These are phyloP conservation scores for Bifiguratus adelaidae DNA, from an alignment of 192 early-diverging fungal species.

Conservation along the genomic window DNA sequence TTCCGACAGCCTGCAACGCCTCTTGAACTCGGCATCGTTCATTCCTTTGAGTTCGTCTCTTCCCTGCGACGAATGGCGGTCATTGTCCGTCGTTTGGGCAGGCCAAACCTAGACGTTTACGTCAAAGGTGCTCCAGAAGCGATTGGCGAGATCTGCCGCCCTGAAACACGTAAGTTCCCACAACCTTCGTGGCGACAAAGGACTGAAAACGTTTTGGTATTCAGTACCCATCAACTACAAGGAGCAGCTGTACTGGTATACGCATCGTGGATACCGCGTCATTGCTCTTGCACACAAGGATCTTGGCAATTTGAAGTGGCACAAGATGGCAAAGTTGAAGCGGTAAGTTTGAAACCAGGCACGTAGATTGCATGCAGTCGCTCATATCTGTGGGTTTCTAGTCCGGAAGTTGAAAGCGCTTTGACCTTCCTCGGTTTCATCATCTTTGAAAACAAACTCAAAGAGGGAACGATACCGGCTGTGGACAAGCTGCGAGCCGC, in stretches of 20 bases:
- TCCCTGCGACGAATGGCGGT: conserved; percentile 87
- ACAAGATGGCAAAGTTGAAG: conserved; percentile 67
- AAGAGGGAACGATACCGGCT: conserved; percentile 70
- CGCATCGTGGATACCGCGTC: conserved; percentile 95
- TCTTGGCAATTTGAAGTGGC: conserved; percentile 56
- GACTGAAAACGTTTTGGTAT: background rate
- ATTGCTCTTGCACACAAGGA: conserved; percentile 84
- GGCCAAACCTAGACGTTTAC: conserved; percentile 66
- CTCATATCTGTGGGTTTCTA: conserved; percentile 17
- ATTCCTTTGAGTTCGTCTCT: conserved; percentile 91
- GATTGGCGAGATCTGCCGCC: conserved; percentile 77
- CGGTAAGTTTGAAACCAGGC: conserved; percentile 10
- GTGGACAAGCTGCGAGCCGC: conserved; percentile 72
- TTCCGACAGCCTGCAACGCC: conserved; percentile 5
- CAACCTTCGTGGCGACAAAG: too few relatives aligned
- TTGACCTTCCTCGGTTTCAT: conserved; percentile 91
- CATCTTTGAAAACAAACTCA: conserved; percentile 98
- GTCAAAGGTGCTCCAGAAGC: conserved; percentile 98
- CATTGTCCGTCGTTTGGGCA: conserved; percentile 63
- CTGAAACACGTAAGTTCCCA: conserved; percentile 62
- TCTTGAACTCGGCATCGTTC: conserved; percentile 69
- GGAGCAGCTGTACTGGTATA: conserved; percentile 69
- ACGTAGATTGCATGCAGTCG: background rate
- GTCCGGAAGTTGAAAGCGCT: conserved; percentile 77
- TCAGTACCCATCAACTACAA: conserved; percentile 82